These are phyloP conservation scores for Pseudoscleropodium purum DNA, from an alignment of 225 moss, liverwort and hornwort species.

Conservation along the genomic window DNA sequence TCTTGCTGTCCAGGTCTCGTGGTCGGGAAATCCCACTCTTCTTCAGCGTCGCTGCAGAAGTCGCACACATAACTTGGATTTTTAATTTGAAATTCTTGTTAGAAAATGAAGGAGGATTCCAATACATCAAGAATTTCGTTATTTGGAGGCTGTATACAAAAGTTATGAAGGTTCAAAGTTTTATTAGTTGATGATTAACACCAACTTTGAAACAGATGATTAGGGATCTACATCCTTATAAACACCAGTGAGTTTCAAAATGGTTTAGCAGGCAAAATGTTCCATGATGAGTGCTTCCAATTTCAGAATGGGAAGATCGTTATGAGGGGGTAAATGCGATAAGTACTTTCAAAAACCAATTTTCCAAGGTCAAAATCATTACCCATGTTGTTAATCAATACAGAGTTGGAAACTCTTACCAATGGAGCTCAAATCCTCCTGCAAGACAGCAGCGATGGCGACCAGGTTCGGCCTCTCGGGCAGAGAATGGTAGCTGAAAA, in stretches of 20 bases:
- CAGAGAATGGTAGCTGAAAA: conserved; percentile 69
- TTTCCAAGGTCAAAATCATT: not conserved
- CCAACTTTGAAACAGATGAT: not conserved
- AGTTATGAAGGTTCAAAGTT: not conserved
- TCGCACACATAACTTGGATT: not conserved
- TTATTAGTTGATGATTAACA: not conserved
- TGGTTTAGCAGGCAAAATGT: not conserved
- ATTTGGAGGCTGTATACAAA: not conserved
- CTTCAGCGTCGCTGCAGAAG: conserved; percentile 44
- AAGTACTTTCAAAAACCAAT: not conserved
- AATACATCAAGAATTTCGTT: not conserved
- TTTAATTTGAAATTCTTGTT: not conserved
- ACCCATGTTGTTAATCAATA: not conserved
- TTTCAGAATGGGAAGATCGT: not conserved
- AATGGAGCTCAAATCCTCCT: conserved; percentile 57
- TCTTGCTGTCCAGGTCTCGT: conserved; percentile 55
- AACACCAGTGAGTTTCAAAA: too few relatives aligned
- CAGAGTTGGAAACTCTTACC: not conserved
- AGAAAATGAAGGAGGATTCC: not conserved
- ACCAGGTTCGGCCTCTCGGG: conserved; percentile 48
- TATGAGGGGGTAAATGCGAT: not conserved
- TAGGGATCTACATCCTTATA: not conserved
- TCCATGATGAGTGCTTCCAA: not conserved
- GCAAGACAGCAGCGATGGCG: conserved; percentile 39
- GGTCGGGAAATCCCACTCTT: conserved; percentile 54